Base-by-base conservation (phyloP, 352 stramenopile genomes). In the Phytophthora tubulina region DNA sequence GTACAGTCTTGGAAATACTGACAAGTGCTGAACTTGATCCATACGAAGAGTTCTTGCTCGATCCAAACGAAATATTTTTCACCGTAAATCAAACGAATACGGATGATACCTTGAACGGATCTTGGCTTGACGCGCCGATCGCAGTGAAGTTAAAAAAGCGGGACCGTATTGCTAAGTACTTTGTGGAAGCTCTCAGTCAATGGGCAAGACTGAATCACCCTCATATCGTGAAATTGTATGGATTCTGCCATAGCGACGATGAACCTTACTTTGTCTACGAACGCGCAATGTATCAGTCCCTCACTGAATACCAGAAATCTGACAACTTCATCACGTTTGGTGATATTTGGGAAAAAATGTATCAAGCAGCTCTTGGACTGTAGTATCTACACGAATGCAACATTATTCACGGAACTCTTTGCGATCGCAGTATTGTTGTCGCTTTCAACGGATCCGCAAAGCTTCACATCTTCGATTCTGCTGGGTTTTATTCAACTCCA, bases 181-280 rank as follows among this genome's bases (percentile, higher is more conserved):
- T 78, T 41, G 21, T 60, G 1, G 13, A 78, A 35, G 48, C 57
- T 9, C 54, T 78, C 3, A 32, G 30, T 3, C 39, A 32, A 44
- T 78, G 71, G 66, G 64, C 60, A 4, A 42, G 21, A 2, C 35
- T 78, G 6, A 74, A 56, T 36, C 65, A 75, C 27, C 71, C 71
- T 11, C 66, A 78, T n/a, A 33, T 78, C 11, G 35, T 78, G 17
- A 71, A 71, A 39, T 44, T 78, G 3, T 78, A 79, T 30, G 74
- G 74, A 3, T 61, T 64, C 13, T 64, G 39, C 14, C 50, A 62
- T 21, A n/a, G 38, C 14, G 32, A 45, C 7, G 27, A 67, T 4
- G 51, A 67, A 4, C 70, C 64, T 1, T 75, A 60, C 27, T 75
- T 78, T 32, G 59, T 78, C 7, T 75, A 39, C 8, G 66, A 74